Evolutionary conservation across 164 flowering plant species (phyloP), one percentile per base, ranked within the genome.

Genomic region (Macadamia tetraphylla): DNA sequence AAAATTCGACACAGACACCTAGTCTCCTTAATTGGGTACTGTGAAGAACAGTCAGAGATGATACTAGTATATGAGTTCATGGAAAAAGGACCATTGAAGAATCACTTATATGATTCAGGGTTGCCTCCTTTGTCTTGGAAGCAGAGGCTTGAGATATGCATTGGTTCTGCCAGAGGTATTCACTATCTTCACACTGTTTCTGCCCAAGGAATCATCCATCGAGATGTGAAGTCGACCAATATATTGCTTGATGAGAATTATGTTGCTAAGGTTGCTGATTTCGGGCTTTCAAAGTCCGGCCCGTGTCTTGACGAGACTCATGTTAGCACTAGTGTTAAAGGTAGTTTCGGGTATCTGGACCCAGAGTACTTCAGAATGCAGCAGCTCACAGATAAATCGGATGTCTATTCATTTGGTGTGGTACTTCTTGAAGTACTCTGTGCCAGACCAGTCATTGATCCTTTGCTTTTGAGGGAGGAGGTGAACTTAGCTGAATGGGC

Each of bases 401-500:
- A 53, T 53, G 57, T 53, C 17, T 53, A 53, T 17, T 53, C 57
- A 53, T 53, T 53, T 53, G 57, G 57, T 13, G 57, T 53, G 57
- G 57, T 53, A 4, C 57, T 53, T 53, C 80, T 83, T 17, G 93
- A 88, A 61, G 85, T 85, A 23, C 84, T 88, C 42, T 86, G 92
- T 75, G 96, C 89, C 31, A 75, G 96, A 59, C 91, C 89, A 0
- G 96, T 89, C 6, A 76, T 90, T 15, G 85, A 88, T 67, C 85
- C 87, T 9, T 66, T 74, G 65, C 87, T 88, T 13, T 65, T 81
- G 11, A 71, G 89, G 71, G 89, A 90, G 70, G 88, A 86, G 62
- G 92, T 88, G 60, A 88, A 83, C 72, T 67, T 90, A 59, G 92
- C 86, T 6, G 93, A 90, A 69, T 90, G 92, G 93, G 93, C 88